phyloP scores from a whole-genome alignment of 768 basidiomycete genomes.

The Tulasnella sp. region DNA sequence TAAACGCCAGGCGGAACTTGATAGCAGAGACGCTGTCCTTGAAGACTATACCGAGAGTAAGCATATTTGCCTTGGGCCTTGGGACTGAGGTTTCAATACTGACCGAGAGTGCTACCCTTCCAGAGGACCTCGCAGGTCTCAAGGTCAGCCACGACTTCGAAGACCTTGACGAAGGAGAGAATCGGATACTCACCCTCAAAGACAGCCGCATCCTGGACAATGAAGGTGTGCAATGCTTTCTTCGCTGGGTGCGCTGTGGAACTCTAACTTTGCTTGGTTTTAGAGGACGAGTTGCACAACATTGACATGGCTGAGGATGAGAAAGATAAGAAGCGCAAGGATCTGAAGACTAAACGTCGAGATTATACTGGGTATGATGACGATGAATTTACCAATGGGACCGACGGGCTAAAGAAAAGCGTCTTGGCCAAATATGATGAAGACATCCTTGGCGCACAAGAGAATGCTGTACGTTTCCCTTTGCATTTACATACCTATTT shows the following conservation, averaged over 20 bases:
- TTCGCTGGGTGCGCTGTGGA: background rate
- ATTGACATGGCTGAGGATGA: constrained; percentile 89
- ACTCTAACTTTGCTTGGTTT: constrained; percentile 11
- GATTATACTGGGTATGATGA: constrained; percentile 96
- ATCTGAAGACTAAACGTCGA: constrained; percentile 76
- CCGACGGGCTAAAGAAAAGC: constrained; percentile 68
- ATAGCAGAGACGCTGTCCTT: constrained; percentile 62
- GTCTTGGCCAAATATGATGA: constrained; percentile 92
- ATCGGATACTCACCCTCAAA: constrained; percentile 91
- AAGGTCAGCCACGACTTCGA: constrained; percentile 96
- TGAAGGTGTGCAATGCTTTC: constrained; percentile 51
- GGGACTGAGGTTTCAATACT: background rate
- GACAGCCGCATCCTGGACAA: constrained; percentile 91
- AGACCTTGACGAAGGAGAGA: constrained; percentile 85
- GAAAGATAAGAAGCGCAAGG: constrained; percentile 62
- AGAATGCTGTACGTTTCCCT: constrained; percentile 42
- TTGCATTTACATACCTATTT: constrained; percentile 10
- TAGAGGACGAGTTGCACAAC: constrained; percentile 97
- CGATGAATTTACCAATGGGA: constrained; percentile 77
- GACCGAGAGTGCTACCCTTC: background rate
- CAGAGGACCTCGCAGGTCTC: constrained; percentile 84
- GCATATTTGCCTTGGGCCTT: constrained; percentile 27
- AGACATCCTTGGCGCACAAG: constrained; percentile 62
- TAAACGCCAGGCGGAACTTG: constrained; percentile 72
- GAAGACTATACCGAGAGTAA: constrained; percentile 81